Base-by-base conservation (phyloP, 2,329 filamentous ascomycete species). In the Bipolaris gigantea region DNA sequence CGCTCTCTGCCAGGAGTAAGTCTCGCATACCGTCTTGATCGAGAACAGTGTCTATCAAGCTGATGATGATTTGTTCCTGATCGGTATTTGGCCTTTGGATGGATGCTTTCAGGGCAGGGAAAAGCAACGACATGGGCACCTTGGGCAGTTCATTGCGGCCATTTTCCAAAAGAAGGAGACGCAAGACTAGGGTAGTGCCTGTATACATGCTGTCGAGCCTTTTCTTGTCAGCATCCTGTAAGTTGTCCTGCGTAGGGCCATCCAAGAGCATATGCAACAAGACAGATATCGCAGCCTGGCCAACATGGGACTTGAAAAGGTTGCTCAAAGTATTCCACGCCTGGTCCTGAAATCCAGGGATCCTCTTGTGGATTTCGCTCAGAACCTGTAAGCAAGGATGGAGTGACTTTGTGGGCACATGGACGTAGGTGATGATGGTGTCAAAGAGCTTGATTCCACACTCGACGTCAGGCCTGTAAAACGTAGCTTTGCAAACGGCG, bases 301-400 rank as follows among this genome's bases (percentile, higher is more conserved):
- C 88, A 59, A 90, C 85, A 67, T 91, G 88, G 1, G 89, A 91
- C 64, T 81, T 85, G 76, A 87, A 87, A 0, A 92, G 77, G 59
- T 90, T 88, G 66, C 83, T 81, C 30, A 92, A 77, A 0, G 86
- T 87, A 56, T 85, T 83, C 88, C 89, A 92, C 3, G 88, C 82
- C 36, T 83, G 80, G 57, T 86, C 84, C 53, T 84, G 79, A 10
- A 89, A 79, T 41, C 75, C 78, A 11, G 78, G 76, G 2, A 92
- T 83, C 46, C 89, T 78, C 56, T 83, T 85, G 69, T 88, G 87
- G 55, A 91, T 88, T 36, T 86, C 88, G 64, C 87, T 88, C 48
- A 92, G 77, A 4, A 91, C 83, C 57, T 88, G 84, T 33, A 92
- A 80, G 65, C 86, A 90, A 32, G 82, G 80, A 61, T 82, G 82